phyloP scores from a whole-genome alignment of 2,329 filamentous ascomycete genomes.

The Fusarium newnesense region DNA sequence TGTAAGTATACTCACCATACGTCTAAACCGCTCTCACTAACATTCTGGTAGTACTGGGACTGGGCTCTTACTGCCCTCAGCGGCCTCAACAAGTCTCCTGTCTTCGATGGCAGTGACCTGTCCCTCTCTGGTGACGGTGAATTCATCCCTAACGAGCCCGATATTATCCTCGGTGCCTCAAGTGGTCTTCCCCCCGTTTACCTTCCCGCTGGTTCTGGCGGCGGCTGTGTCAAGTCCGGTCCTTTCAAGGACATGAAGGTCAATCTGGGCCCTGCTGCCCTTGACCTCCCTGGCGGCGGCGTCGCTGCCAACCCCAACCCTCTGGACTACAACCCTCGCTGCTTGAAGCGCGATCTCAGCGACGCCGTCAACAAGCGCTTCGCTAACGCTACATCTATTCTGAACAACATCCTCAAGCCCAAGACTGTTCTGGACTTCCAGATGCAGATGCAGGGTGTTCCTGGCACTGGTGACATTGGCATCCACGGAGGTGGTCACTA shows the following conservation, averaged over 20 bases:
- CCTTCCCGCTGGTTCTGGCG: conserved; percentile 61
- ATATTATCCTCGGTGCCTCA: conserved; percentile 41
- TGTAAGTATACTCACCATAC: conserved; percentile 28
- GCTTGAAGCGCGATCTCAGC: conserved; percentile 52
- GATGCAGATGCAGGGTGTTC: conserved; percentile 55
- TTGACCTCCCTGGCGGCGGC: conserved; percentile 42
- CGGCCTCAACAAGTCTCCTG: conserved; percentile 53
- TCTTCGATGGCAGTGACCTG: conserved; percentile 61
- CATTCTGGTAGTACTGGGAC: conserved; percentile 55
- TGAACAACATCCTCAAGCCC: conserved; percentile 51
- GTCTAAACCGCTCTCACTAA: neutral
- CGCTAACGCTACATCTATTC: conserved; percentile 46
- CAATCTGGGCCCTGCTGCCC: conserved; percentile 53
- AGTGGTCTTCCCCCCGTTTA: conserved; percentile 41
- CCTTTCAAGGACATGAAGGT: conserved; percentile 58
- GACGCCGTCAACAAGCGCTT: conserved; percentile 39
- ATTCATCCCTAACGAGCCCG: conserved; percentile 36
- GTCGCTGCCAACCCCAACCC: conserved; percentile 34
- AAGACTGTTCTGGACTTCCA: conserved; percentile 56
- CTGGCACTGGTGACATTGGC: conserved; percentile 42
- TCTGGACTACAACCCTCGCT: conserved; percentile 56
- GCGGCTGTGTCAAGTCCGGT: conserved; percentile 63
- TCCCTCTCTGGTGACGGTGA: conserved; percentile 59
- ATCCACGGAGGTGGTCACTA: conserved; percentile 54
- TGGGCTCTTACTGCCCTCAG: conserved; percentile 53